A percentile compares a stretch with the other conserved stretches of the same genome.
Evolutionary conservation across 78 protist genomes (phyloP).

Genomic region (Parvularia atlantis): DNA sequence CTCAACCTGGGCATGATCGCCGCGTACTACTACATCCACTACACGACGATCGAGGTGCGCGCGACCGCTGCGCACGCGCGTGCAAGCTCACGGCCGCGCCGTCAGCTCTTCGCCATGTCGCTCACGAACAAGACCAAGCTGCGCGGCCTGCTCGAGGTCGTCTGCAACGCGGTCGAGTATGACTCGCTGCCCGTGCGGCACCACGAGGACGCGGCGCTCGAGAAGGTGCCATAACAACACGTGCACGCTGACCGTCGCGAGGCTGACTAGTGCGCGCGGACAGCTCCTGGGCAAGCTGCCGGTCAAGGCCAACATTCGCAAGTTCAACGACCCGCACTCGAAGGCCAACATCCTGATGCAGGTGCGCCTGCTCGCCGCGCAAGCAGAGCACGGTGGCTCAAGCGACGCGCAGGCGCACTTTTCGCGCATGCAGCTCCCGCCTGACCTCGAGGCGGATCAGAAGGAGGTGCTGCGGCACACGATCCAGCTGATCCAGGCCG

Average conservation of each 20-base stretch:
- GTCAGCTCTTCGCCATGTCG: slow-evolving; percentile 25
- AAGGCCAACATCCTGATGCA: slow-evolving; percentile 84
- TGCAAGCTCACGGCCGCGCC: too few relatives aligned
- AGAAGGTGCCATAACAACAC: not conserved
- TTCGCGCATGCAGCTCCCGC: slow-evolving; percentile 35
- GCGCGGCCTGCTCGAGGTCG: slow-evolving; percentile 66
- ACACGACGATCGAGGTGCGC: slow-evolving; percentile 80
- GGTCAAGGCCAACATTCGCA: slow-evolving; percentile 20
- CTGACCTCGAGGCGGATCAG: slow-evolving; percentile 40
- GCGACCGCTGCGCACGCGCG: not conserved
- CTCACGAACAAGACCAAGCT: slow-evolving; percentile 55
- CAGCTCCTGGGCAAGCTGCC: slow-evolving; percentile 46
- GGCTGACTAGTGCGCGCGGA: not conserved
- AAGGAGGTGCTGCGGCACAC: not conserved
- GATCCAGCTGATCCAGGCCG: slow-evolving; percentile 56
- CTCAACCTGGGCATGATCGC: slow-evolving; percentile 91
- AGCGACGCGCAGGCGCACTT: too few relatives aligned
- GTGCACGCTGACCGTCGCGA: too few relatives aligned
- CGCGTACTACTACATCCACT: slow-evolving; percentile 83
- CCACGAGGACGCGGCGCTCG: slow-evolving; percentile 65
- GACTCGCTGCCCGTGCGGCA: slow-evolving; percentile 77
- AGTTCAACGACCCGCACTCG: slow-evolving; percentile 51
- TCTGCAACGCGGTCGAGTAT: slow-evolving; percentile 77
- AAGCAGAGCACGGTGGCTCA: too few relatives aligned
- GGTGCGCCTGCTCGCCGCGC: too few relatives aligned